phyloP scores from a whole-genome alignment of 805 yeast species.

The Yarrowia keelungensis region DNA sequence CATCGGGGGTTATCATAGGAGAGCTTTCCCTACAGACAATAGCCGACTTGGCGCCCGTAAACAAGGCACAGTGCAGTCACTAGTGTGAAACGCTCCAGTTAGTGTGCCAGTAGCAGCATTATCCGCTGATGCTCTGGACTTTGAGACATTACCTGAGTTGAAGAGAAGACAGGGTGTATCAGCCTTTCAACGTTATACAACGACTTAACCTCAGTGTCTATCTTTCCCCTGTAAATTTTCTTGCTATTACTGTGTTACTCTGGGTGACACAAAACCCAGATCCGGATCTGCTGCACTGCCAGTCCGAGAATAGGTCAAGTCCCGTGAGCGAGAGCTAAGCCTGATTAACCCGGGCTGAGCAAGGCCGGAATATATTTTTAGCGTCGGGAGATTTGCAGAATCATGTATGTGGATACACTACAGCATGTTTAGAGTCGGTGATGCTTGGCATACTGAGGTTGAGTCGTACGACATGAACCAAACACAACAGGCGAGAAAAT shows the following conservation, averaged over 20 bases:
- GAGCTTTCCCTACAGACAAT: background rate
- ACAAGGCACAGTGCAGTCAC: background rate
- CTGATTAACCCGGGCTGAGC: constrained; percentile 22
- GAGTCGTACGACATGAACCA: no score
- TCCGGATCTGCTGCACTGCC: background rate
- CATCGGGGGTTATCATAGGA: background rate
- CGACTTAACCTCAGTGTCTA: background rate
- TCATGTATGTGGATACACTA: no score
- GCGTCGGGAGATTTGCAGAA: background rate
- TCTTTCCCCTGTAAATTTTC: background rate
- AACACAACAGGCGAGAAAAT: no score
- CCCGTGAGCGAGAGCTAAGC: constrained; percentile 4
- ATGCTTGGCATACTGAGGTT: no score
- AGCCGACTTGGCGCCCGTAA: background rate
- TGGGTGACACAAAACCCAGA: background rate
- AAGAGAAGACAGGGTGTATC: no score
- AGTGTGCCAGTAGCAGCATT: background rate
- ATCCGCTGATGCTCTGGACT: no score
- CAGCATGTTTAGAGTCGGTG: no score
- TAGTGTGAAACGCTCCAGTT: constrained; percentile 1
- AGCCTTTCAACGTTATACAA: background rate
- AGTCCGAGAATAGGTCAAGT: background rate
- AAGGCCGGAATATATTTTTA: background rate
- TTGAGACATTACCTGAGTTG: no score
- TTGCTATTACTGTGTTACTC: background rate